Conservation (phyloP, 768 basidiomycete species). For the Lentinula edodes region DNA sequence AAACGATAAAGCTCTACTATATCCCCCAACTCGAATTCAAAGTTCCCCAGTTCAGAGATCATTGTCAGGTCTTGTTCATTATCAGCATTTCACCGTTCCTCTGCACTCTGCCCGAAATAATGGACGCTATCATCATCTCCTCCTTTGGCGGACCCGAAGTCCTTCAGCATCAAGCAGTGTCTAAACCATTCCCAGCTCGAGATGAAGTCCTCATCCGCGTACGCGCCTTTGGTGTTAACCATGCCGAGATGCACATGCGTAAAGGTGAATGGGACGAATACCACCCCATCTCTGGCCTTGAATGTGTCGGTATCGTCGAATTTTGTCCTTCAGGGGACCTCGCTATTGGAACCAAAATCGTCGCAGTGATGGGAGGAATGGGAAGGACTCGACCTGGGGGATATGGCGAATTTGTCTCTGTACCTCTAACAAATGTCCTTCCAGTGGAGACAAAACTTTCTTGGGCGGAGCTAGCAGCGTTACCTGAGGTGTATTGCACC, state of each 20-base stretch:
- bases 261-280: constrained; percentile 18
- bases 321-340: constrained; percentile 5
- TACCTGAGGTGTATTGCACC: constrained; percentile 18
- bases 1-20: too few relatives aligned
- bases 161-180: constrained; percentile 5
- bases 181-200: constrained; percentile 9
- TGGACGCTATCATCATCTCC: constrained; percentile 16
- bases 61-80: too few relatives aligned
- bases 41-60: too few relatives aligned
- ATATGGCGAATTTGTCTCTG: neutral
- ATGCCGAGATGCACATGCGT: constrained; percentile 21
- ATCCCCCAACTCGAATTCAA: too few relatives aligned
- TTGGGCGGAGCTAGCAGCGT: constrained; percentile 14
- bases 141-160: constrained; percentile 13
- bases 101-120: neutral
- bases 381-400: constrained; percentile 14
- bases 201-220: constrained; percentile 15
- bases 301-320: constrained; percentile 16
- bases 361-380: constrained; percentile 17
- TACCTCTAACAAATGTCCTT: neutral
- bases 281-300: constrained; percentile 18
- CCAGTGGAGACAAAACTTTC: constrained; percentile 1
- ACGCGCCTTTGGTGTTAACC: constrained; percentile 10
- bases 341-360: constrained; percentile 11
- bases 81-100: too few relatives aligned